Evolutionary conservation across 371 early-diverging fungal species (phyloP), one percentile per base, ranked within the genome.

Genomic region (Rhizopus delemar): DNA sequence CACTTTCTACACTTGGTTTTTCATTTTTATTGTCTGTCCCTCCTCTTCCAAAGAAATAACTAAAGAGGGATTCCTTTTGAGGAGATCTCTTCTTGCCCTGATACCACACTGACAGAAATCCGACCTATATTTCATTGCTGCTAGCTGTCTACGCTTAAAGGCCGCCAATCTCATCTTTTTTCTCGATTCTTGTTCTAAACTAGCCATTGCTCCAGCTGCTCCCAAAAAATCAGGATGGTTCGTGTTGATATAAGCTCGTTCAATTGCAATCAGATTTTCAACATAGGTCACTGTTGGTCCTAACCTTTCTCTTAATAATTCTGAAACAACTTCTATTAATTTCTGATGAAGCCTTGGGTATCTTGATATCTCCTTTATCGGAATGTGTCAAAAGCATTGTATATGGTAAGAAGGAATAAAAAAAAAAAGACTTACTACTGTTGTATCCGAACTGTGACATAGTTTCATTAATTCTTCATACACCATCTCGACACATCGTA

Each of bases 151-250:
- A 15, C 5, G 5, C 8, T n/a, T n/a, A 43, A 11, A 36, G 36
- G 8, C 6, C 8, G 11, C 11, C 11, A 36, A 36, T 36, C 11
- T 36, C 11, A 8, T 36, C 11, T 36, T 36, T 36, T 36, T 36
- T 36, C 11, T 36, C 11, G 12, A 39, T 73, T 70, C 46, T 57
- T 60, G 51, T 73, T 77, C 51, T 59, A 60, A 58, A 64, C 65
- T 66, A 70, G 81, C 71, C 41, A 92, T 78, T 29, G 91, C 90
- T 7, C 87, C 89, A 2, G 86, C 85, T 0, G 85, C 91, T 49
- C 92, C 89, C 43, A 89, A 87, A 70, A 95, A 95, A 66, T 95
- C 94, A 4, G 94, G 94, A 69, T 95, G 94, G 68, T 90, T 93
- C 55, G 94, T 94, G 66, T 93, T 94, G 69, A 96, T 93, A 70